phyloP scores from a whole-genome alignment of 225 moss, liverwort and hornwort genomes.

The Sphagnum tenellum region DNA sequence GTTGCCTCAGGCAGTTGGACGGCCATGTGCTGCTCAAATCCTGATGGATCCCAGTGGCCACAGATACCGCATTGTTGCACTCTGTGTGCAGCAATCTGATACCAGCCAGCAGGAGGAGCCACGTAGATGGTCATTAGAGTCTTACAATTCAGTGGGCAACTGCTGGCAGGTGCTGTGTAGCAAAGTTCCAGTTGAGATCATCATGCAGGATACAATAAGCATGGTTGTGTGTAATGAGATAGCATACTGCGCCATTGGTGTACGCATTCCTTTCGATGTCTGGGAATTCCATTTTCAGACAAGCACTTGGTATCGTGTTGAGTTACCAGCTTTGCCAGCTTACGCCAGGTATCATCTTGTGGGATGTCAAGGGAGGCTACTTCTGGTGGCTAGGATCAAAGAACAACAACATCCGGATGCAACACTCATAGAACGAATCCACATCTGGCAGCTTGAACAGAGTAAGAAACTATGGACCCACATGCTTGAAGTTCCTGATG shows the following conservation, averaged over 20 bases:
- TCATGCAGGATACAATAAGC: not conserved
- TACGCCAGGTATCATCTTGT: constrained; percentile 2
- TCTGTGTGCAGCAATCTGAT: not conserved
- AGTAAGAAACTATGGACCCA: not conserved
- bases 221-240: constrained; percentile 2
- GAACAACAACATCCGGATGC: not conserved
- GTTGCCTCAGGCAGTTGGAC: constrained; percentile 1
- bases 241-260: constrained; percentile 1
- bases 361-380: constrained; percentile 1
- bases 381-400: constrained; percentile 3
- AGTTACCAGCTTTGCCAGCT: not conserved
- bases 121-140: not conserved
- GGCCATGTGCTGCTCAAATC: constrained; percentile 1
- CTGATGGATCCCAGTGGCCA: constrained; percentile 1
- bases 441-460: constrained; percentile 1
- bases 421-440: not conserved
- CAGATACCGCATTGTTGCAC: constrained; percentile 1
- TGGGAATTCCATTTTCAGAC: constrained; percentile 2
- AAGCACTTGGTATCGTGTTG: not conserved
- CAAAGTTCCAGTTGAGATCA: not conserved
- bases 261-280: not conserved
- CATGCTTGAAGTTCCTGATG: constrained; percentile 1
- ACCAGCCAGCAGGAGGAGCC: not conserved
- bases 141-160: constrained; percentile 1
- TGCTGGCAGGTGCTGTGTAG: constrained; percentile 1